These are phyloP conservation scores for Leishmania major DNA, from an alignment of 208 protist species.

Conservation along the genomic window DNA sequence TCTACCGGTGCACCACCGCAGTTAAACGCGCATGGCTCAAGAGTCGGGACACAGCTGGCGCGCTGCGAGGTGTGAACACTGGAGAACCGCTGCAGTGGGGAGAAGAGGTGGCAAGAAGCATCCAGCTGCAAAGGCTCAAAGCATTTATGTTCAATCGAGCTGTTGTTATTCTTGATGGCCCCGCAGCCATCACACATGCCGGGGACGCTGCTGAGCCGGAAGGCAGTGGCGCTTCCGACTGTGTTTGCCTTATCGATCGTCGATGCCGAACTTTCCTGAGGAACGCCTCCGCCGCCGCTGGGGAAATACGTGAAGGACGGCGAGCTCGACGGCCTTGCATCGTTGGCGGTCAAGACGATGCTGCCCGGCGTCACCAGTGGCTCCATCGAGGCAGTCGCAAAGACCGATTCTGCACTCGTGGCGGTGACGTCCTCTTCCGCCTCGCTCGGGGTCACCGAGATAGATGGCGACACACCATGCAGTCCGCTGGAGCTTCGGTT, in stretches of 20 bases:
- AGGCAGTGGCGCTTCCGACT: not conserved
- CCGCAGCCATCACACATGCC: not conserved
- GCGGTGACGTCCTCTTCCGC: not conserved
- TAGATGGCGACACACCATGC: conserved; percentile 1
- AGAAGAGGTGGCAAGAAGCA: not conserved
- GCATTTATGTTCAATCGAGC: conserved; percentile 9
- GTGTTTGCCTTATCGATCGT: not conserved
- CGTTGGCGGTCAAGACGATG: not conserved
- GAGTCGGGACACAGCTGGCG: not conserved
- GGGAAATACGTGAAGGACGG: conserved; percentile 33
- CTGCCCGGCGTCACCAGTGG: not conserved
- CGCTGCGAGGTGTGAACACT: conserved; percentile 2
- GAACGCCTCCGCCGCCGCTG: not conserved
- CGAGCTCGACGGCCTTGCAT: conserved; percentile 12
- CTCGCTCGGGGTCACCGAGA: conserved; percentile 8
- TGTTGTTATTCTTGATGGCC: conserved; percentile 6
- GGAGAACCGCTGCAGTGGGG: conserved; percentile 6
- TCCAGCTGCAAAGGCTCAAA: conserved; percentile 29
- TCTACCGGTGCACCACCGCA: not conserved
- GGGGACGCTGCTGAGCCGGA: not conserved
- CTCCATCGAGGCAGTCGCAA: not conserved
- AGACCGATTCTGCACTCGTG: not conserved
- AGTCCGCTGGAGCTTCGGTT: conserved; percentile 8
- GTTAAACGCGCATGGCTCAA: not conserved
- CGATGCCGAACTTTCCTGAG: not conserved